These are phyloP conservation scores for Hordeum marinum DNA, from an alignment of 176 grass and related monocot species.

Conservation along the genomic window DNA sequence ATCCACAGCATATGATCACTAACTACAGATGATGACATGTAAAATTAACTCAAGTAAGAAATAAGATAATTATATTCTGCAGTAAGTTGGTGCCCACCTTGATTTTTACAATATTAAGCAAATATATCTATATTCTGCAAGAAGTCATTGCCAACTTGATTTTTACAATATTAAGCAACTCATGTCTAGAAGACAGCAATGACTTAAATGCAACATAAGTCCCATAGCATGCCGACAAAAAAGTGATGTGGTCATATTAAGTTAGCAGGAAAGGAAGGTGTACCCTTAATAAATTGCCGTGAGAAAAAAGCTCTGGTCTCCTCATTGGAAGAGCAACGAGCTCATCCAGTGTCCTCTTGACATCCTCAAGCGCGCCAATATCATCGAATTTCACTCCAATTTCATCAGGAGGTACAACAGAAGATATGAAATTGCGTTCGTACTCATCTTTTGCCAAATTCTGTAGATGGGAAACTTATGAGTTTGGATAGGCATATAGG, in stretches of 20 bases:
- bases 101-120: neutral
- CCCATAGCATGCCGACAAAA: constrained; percentile 11
- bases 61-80: neutral
- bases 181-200: constrained; percentile 7
- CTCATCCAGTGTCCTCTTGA: constrained; percentile 89
- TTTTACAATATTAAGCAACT: constrained; percentile 2
- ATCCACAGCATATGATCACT: neutral
- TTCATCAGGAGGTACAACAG: constrained; percentile 86
- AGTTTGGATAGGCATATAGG: neutral
- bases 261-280: constrained; percentile 17
- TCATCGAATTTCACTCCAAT: constrained; percentile 97
- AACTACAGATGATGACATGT: constrained; percentile 7
- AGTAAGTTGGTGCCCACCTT: neutral
- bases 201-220: neutral
- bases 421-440: constrained; percentile 83
- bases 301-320: constrained; percentile 89
- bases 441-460: constrained; percentile 88
- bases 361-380: constrained; percentile 88
- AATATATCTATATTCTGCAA: neutral
- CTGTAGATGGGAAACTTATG: constrained; percentile 36
- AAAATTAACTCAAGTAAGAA: constrained; percentile 3
- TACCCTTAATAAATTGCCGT: constrained; percentile 91
- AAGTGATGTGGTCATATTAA: neutral
- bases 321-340: constrained; percentile 94
- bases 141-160: neutral